Evolutionary conservation across 1,284 basidiomycete genomes (phyloP).

Genomic region (Ustilago trichophora): DNA sequence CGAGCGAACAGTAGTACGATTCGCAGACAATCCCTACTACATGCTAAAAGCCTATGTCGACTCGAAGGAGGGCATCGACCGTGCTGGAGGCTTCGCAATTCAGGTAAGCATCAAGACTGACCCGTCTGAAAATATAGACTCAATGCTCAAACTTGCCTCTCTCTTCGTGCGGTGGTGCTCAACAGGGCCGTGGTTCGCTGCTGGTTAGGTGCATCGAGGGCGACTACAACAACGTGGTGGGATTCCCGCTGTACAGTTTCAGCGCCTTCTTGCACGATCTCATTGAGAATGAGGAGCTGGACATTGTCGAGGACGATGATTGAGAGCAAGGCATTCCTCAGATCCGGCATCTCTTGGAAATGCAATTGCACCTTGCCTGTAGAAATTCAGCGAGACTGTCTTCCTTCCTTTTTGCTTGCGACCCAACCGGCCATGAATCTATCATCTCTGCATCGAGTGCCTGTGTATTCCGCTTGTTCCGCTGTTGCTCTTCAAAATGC

Average conservation of each 20-base stretch:
- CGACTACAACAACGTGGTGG: constrained; percentile 91
- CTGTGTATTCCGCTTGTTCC: too few relatives aligned
- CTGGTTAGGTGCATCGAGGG: constrained; percentile 86
- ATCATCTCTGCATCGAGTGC: too few relatives aligned
- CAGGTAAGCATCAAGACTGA: constrained; percentile 72
- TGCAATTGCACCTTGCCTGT: too few relatives aligned
- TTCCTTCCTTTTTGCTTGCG: too few relatives aligned
- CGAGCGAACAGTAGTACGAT: constrained; percentile 62
- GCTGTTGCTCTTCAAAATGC: too few relatives aligned
- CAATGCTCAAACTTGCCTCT: too few relatives aligned
- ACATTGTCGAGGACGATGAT: constrained; percentile 47
- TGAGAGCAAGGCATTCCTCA: too few relatives aligned
- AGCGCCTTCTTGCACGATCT: constrained; percentile 56
- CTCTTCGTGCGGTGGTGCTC: too few relatives aligned
- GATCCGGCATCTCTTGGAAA: too few relatives aligned
- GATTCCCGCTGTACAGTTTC: constrained; percentile 73
- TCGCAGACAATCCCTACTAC: constrained; percentile 65
- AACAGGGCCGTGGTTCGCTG: constrained; percentile 77
- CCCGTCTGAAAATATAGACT: not conserved
- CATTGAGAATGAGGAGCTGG: constrained; percentile 60
- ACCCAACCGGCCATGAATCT: too few relatives aligned
- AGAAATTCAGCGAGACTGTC: too few relatives aligned
- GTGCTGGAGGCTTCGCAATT: constrained; percentile 93
- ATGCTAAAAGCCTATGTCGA: constrained; percentile 85
- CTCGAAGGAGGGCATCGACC: constrained; percentile 85